phyloP scores from a whole-genome alignment of 164 flowering plant genomes.

The Umbilicus rupestris region DNA sequence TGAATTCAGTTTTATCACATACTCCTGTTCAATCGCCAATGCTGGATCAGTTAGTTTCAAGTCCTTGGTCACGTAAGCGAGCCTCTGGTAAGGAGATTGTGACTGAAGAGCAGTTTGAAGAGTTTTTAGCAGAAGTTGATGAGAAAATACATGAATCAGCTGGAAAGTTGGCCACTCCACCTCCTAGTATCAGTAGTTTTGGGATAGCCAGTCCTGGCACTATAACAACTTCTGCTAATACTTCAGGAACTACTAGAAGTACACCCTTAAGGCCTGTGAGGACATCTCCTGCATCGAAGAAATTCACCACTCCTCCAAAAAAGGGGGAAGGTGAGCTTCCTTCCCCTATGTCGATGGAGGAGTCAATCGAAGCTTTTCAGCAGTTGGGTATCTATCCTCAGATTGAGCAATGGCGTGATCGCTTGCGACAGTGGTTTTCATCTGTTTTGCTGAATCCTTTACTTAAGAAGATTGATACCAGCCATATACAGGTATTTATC shows the following conservation, averaged over 20 bases:
- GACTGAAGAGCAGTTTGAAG: constrained; percentile 69
- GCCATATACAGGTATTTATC: constrained; percentile 69
- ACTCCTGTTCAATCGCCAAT: constrained; percentile 44
- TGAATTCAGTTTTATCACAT: constrained; percentile 35
- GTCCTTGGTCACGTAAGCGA: constrained; percentile 76
- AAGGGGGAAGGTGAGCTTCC: constrained; percentile 90
- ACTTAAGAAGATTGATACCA: constrained; percentile 65
- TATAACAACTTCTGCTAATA: constrained; percentile 41
- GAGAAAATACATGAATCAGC: constrained; percentile 72
- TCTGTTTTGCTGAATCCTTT: constrained; percentile 70
- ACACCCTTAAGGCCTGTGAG: constrained; percentile 89
- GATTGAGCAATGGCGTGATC: constrained; percentile 91
- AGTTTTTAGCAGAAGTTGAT: constrained; percentile 68
- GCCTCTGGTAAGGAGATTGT: constrained; percentile 34
- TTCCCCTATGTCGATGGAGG: constrained; percentile 86
- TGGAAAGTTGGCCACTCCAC: constrained; percentile 56
- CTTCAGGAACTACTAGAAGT: constrained; percentile 75
- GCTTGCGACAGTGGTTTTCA: constrained; percentile 93
- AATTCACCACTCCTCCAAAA: constrained; percentile 81
- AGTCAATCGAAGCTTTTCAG: constrained; percentile 64
- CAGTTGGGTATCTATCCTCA: constrained; percentile 72
- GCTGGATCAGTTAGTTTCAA: constrained; percentile 28
- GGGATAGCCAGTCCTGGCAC: constrained; percentile 52
- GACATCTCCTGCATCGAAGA: constrained; percentile 92
- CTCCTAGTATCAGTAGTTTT: constrained; percentile 56